Conservation (phyloP, 257 asterid species). For the Solanum peruvianum region DNA sequence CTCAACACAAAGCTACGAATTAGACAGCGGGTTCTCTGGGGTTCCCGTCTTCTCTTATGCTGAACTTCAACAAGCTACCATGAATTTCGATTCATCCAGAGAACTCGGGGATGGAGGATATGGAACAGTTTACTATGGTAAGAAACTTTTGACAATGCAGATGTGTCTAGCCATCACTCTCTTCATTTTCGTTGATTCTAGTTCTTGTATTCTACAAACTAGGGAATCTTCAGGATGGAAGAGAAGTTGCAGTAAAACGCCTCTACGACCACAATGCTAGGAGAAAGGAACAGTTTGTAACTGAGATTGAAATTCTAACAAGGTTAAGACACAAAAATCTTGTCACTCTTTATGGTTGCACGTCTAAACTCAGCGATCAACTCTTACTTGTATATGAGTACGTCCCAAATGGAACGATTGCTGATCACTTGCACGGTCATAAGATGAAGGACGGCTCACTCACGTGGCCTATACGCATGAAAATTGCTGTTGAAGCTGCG, state of each 20-base stretch:
- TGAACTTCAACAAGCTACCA: slow-evolving; percentile 9
- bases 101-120: slow-evolving; percentile 8
- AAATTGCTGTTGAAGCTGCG: slow-evolving; percentile 7
- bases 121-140: slow-evolving; percentile 10
- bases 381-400: slow-evolving; percentile 2
- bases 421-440: slow-evolving; percentile 10
- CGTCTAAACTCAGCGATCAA: background rate
- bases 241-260: slow-evolving; percentile 9
- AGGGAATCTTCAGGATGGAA: slow-evolving; percentile 8
- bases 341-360: slow-evolving; percentile 7
- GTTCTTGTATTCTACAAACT: background rate
- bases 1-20: background rate
- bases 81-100: slow-evolving; percentile 1
- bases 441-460: background rate
- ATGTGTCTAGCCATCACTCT: background rate
- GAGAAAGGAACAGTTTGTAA: slow-evolving; percentile 6
- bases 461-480: slow-evolving; percentile 6
- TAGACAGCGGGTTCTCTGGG: background rate
- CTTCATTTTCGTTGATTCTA: background rate
- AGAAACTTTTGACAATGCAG: background rate
- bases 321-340: slow-evolving; percentile 8
- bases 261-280: slow-evolving; percentile 4
- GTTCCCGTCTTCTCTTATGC: slow-evolving; percentile 2
- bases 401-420: slow-evolving; percentile 9
- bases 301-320: slow-evolving; percentile 6